Evolutionary conservation across 441 rosid species (phyloP), one percentile per base, ranked within the genome.

Genomic region (Gossypium schwendimanii): DNA sequence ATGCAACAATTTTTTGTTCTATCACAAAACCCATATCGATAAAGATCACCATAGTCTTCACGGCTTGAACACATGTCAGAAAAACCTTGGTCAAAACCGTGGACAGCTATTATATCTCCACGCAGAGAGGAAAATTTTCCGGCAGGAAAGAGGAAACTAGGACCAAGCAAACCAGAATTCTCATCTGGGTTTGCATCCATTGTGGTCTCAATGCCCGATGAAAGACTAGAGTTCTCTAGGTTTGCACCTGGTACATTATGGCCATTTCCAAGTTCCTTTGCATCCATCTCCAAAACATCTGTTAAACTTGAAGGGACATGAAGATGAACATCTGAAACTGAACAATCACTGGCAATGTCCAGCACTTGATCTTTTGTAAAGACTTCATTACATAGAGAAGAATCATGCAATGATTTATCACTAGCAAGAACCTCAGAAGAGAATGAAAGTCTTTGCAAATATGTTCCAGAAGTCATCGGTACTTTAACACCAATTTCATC

Each of bases 81-180:
- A 63, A 60, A 76, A 78, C 64, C 69, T 75, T 69, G 50, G 62
- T 74, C 81, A 66, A 86, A 77, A 70, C 54, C 80, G 69, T 86
- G 87, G 77, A 90, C 69, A 50, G 82, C 79, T 60, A 87, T 75
- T 70, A 92, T 94, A 73, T 80, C 79, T 64, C 96, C 97, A 67
- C 45, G 50, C 61, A 92, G 73, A 73, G 93, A 79, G 33, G 75
- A 74, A 65, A 92, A 81, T 58, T 84, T 84, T 76, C 97, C 91
- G 53, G 84, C 89, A 15, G 90, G 91, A 82, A 86, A 82, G 63
- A 90, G 79, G 78, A 66, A 71, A 70, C 72, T 75, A 68, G 77
- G 75, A 79, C 64, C 69, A 73, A 80, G 66, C 75, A 71, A 53
- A 63, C 59, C 76, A 75, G 82, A 65, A 53, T 45, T 65, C 55